Conservation (phyloP, 2,329 filamentous ascomycete species). For the Curvularia spicifera region DNA sequence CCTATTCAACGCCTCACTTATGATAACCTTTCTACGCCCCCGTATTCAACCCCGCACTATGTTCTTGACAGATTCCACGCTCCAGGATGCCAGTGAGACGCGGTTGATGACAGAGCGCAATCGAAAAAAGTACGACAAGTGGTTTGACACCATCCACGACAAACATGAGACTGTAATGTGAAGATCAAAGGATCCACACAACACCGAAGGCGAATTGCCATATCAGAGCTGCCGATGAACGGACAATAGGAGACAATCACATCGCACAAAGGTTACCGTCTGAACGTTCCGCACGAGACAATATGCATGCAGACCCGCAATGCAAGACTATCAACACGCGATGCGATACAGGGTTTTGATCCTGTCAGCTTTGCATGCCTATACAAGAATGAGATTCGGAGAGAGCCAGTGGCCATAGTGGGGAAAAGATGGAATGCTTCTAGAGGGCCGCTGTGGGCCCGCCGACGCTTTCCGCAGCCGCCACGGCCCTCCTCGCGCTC, state of each 20-base stretch:
- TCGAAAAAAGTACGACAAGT: not conserved
- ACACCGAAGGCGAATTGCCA: not conserved
- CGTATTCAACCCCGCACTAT: not conserved
- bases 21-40: not conserved
- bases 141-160: not conserved
- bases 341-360: not conserved
- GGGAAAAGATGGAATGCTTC: not conserved
- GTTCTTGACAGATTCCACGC: not conserved
- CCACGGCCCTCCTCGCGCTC: conserved; percentile 24
- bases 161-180: not conserved
- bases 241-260: not conserved
- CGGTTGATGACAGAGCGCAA: not conserved
- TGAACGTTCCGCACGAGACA: not conserved
- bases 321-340: not conserved
- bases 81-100: not conserved
- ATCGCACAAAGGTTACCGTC: not conserved
- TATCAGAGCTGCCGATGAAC: not conserved
- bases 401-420: not conserved
- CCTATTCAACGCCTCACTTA: not conserved
- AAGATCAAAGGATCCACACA: not conserved
- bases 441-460: conserved; percentile 12
- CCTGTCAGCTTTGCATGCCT: not conserved
- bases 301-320: not conserved
- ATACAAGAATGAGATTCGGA: not conserved
- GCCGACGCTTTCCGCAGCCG: conserved; percentile 30